Evolutionary conservation across 495 filamentous ascomycete genomes (phyloP).

Genomic region (Aspergillus ellipticus): DNA sequence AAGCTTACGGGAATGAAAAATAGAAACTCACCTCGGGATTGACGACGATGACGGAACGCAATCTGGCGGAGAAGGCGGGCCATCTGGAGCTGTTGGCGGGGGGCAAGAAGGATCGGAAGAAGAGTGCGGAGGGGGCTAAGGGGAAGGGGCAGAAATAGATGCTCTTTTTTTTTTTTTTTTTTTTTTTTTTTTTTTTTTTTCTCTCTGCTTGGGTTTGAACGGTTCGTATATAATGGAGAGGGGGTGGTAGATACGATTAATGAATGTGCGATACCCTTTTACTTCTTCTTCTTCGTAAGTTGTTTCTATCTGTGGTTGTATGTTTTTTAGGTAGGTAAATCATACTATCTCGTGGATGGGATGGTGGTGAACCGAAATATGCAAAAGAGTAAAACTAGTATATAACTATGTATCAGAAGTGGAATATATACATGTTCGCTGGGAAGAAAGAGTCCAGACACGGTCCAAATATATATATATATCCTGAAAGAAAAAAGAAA

Average conservation of each 20-base stretch:
- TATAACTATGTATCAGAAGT: background rate
- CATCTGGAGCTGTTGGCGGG: constrained; percentile 68
- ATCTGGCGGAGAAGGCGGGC: constrained; percentile 63
- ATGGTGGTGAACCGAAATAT: too few relatives aligned
- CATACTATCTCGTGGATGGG: too few relatives aligned
- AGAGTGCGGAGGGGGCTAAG: constrained; percentile 16
- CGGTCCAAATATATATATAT: too few relatives aligned
- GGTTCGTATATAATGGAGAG: too few relatives aligned
- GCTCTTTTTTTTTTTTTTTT: background rate
- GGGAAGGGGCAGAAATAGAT: constrained; percentile 20
- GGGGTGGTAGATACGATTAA: constrained; percentile 14
- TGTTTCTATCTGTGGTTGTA: background rate
- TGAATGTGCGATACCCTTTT: constrained; percentile 18
- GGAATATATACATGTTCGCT: background rate
- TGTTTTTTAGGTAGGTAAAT: too few relatives aligned
- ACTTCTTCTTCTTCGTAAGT: background rate
- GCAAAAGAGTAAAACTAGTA: too few relatives aligned
- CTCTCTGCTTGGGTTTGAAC: too few relatives aligned
- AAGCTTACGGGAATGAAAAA: background rate
- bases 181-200: background rate
- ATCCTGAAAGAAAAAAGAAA: constrained; percentile 3
- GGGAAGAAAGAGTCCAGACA: too few relatives aligned
- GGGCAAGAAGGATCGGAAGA: constrained; percentile 56
- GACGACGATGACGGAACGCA: constrained; percentile 60
- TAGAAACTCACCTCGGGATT: constrained; percentile 64